phyloP scores from a whole-genome alignment of 2,329 filamentous ascomycete species.

The Diaporthe destruens region DNA sequence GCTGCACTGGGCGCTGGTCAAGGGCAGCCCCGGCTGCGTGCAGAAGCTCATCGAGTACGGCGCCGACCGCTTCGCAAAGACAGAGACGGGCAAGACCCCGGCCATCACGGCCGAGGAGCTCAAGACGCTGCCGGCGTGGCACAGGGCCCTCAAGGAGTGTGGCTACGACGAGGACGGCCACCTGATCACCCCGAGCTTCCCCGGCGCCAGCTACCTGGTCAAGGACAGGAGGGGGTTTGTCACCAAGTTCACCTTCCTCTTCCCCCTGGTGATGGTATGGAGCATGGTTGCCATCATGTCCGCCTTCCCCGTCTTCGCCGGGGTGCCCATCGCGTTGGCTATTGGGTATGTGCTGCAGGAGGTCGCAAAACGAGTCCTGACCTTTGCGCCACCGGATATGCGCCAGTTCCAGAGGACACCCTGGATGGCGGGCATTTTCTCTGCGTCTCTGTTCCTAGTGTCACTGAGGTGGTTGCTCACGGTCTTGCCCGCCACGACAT shows the following conservation, averaged over 20 bases:
- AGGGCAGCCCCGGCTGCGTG: conserved; percentile 89
- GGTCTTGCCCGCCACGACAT: conserved; percentile 69
- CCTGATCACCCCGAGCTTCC: conserved; percentile 76
- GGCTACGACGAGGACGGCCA: conserved; percentile 87
- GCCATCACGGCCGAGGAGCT: conserved; percentile 88
- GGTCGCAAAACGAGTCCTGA: conserved; percentile 80
- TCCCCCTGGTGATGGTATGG: conserved; percentile 84
- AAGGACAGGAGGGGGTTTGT: conserved; percentile 84
- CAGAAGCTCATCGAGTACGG: conserved; percentile 97
- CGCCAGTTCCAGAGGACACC: conserved; percentile 93
- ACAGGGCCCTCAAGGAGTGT: conserved; percentile 83
- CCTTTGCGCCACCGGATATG: conserved; percentile 89
- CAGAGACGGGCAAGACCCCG: conserved; percentile 90
- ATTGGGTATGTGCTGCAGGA: conserved; percentile 80
- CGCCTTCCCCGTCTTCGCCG: conserved; percentile 78
- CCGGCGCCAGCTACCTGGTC: conserved; percentile 77
- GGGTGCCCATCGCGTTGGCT: conserved; percentile 77
- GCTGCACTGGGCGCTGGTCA: conserved; percentile 95
- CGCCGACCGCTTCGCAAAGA: conserved; percentile 91
- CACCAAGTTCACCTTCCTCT: conserved; percentile 88
- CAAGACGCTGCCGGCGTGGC: conserved; percentile 86
- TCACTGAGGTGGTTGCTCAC: conserved; percentile 80
- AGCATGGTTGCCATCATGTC: conserved; percentile 78
- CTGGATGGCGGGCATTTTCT: conserved; percentile 94
- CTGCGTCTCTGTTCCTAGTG: conserved; percentile 85